Evolutionary conservation across 1,139 yeast genomes (phyloP).

Genomic region (Sugiyamaella castrensis): DNA sequence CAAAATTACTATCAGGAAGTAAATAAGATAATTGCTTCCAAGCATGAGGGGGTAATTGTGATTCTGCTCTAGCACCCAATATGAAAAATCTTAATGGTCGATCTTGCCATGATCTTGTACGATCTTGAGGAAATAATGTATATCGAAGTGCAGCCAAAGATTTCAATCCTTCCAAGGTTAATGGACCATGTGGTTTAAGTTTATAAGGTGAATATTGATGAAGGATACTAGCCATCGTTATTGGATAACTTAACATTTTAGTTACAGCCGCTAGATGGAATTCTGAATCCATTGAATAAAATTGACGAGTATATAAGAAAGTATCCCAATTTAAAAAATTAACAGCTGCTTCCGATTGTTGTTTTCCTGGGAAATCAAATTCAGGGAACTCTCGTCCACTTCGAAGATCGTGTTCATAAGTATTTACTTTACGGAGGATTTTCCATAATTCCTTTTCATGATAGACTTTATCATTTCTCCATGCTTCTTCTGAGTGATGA

Average conservation of each 20-base stretch:
- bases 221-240: slow-evolving; percentile 79
- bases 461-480: slow-evolving; percentile 76
- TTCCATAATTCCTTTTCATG: slow-evolving; percentile 67
- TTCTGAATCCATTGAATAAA: slow-evolving; percentile 94
- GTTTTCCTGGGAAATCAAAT: slow-evolving; percentile 84
- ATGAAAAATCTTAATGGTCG: slow-evolving; percentile 87
- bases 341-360: slow-evolving; percentile 71
- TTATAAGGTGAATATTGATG: slow-evolving; percentile 85
- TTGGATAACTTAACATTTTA: slow-evolving; percentile 88
- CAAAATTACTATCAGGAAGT: slow-evolving; percentile 79
- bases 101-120: slow-evolving; percentile 58
- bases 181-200: slow-evolving; percentile 77
- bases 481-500: slow-evolving; percentile 84
- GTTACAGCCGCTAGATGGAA: slow-evolving; percentile 94
- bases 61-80: slow-evolving; percentile 89
- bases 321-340: slow-evolving; percentile 90
- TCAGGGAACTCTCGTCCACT: slow-evolving; percentile 94
- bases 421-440: slow-evolving; percentile 76
- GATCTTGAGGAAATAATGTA: slow-evolving; percentile 75
- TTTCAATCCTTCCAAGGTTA: slow-evolving; percentile 88
- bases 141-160: slow-evolving; percentile 89
- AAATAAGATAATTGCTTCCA: slow-evolving; percentile 92
- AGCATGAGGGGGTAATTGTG: slow-evolving; percentile 89
- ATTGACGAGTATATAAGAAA: slow-evolving; percentile 87
- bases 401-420: slow-evolving; percentile 91